Evolutionary conservation across 129 eudicot genomes (phyloP), one percentile per base, ranked within the genome.

Genomic region (Flaveria sonorensis): DNA sequence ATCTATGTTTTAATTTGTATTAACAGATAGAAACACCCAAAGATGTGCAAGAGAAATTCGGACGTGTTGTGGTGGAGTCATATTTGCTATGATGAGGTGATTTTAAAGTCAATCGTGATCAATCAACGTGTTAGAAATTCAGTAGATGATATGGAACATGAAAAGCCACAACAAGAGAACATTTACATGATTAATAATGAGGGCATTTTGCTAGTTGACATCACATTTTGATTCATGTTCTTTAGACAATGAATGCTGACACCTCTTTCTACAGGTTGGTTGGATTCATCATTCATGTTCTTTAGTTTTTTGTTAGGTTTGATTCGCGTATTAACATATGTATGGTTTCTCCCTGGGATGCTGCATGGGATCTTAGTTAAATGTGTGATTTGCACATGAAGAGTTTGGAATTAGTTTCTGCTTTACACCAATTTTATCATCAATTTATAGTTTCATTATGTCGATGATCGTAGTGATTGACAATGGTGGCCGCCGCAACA

Each of bases 1-100:
- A 23, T 56, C 6, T 57, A 10, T 68, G 48, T 67, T 61, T 68
- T 80, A 36, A 45, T 63, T 48, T 16, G 24, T 72, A 24, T 81
- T 23, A 75, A 10, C 90, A 94, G 98, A 88, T 94, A 57, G 98
- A 94, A 85, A 94, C 97, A 48, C 96, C 97, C 32, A 93, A 89
- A 79, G 98, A 93, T 51, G 90, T 93, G 66, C 90, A 93, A 82
- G 90, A 93, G 86, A 93, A 93, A 88, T 93, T 93, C 62, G 97
- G 98, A 36, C 85, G 98, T 76, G 90, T 93, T 68, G 98, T 94
- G 16, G 98, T 86, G 19, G 96, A 89, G 77, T 91, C 98, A 23
- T 87, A 94, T 81, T 79, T 94, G 82, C 84, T 94, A 53, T 92
- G 78, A 89, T 81, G 53, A 82, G 80, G 28, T 70, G 64, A 52